Evolutionary conservation across 2,329 filamentous ascomycete genomes (phyloP).

Genomic region (Microthyrium microscopicum): DNA sequence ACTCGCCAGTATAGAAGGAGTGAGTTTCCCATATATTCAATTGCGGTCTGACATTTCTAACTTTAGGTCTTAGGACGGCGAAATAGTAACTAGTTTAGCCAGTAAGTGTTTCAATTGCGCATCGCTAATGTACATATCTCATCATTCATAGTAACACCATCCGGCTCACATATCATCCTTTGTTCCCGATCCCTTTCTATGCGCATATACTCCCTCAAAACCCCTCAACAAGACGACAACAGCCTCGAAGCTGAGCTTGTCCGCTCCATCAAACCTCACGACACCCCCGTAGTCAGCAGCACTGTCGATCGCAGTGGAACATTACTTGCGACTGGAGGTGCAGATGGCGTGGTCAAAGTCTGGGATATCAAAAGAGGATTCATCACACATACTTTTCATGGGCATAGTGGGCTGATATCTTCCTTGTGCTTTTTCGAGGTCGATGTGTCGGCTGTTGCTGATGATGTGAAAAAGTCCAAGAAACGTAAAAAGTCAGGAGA

Average conservation of each 20-base stretch:
- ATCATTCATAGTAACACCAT: slow-evolving; percentile 54
- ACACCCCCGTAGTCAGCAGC: slow-evolving; percentile 73
- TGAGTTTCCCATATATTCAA: slow-evolving; percentile 26
- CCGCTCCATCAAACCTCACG: slow-evolving; percentile 75
- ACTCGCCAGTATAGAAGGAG: slow-evolving; percentile 74
- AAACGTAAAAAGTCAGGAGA: slow-evolving; percentile 26
- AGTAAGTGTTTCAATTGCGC: slow-evolving; percentile 4
- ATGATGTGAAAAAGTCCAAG: slow-evolving; percentile 15
- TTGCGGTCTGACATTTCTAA: too few relatives aligned
- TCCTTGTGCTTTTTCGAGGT: slow-evolving; percentile 84
- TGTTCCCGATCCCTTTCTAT: slow-evolving; percentile 94
- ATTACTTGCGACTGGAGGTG: slow-evolving; percentile 77
- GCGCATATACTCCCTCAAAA: slow-evolving; percentile 66
- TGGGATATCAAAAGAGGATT: slow-evolving; percentile 90
- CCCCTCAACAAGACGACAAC: slow-evolving; percentile 36
- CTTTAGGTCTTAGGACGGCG: slow-evolving; percentile 35
- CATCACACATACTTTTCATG: slow-evolving; percentile 87
- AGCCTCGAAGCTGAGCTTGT: slow-evolving; percentile 50
- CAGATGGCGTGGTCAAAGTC: slow-evolving; percentile 86
- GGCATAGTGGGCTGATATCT: slow-evolving; percentile 80
- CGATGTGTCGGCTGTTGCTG: slow-evolving; percentile 20
- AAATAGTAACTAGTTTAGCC: slow-evolving; percentile 59
- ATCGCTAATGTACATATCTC: slow-evolving; percentile 7
- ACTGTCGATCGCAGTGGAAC: slow-evolving; percentile 78
- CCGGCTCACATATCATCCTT: slow-evolving; percentile 70